Conservation (phyloP, 2,329 filamentous ascomycete genomes). For the Xylaria hypoxylon region DNA sequence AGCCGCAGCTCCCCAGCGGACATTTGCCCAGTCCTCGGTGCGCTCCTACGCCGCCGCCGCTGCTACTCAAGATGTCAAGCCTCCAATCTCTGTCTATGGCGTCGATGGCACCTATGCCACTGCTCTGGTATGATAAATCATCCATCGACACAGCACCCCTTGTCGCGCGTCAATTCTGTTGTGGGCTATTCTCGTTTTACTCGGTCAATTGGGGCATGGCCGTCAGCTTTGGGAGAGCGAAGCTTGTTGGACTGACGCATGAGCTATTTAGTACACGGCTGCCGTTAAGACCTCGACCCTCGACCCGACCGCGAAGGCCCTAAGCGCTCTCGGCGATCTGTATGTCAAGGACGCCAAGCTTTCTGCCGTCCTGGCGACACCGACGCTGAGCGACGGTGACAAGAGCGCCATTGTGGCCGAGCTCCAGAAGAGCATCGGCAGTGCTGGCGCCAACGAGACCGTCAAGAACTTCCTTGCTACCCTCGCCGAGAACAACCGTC, state of each 20-base stretch:
- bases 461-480: slow-evolving; percentile 94
- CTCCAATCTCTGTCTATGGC: slow-evolving; percentile 92
- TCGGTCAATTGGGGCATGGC: slow-evolving; percentile 22
- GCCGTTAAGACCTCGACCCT: slow-evolving; percentile 88
- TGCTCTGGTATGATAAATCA: slow-evolving; percentile 82
- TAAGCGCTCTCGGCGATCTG: slow-evolving; percentile 76
- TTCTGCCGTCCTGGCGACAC: slow-evolving; percentile 77
- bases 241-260: slow-evolving; percentile 49
- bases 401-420: slow-evolving; percentile 89
- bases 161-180: slow-evolving; percentile 15
- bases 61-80: slow-evolving; percentile 75
- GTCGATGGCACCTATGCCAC: slow-evolving; percentile 98
- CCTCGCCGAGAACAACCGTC: slow-evolving; percentile 95
- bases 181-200: neutral
- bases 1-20: slow-evolving; percentile 68
- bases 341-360: slow-evolving; percentile 90
- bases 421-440: slow-evolving; percentile 84
- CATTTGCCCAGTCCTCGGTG: slow-evolving; percentile 70
- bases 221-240: slow-evolving; percentile 10
- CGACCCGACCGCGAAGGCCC: slow-evolving; percentile 84
- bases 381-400: slow-evolving; percentile 81
- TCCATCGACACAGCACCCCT: slow-evolving; percentile 38
- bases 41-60: slow-evolving; percentile 81
- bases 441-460: slow-evolving; percentile 76
- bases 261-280: slow-evolving; percentile 86